These are phyloP conservation scores for Candolleomyces aberdarensis DNA, from an alignment of 768 basidiomycete species.

Conservation along the genomic window DNA sequence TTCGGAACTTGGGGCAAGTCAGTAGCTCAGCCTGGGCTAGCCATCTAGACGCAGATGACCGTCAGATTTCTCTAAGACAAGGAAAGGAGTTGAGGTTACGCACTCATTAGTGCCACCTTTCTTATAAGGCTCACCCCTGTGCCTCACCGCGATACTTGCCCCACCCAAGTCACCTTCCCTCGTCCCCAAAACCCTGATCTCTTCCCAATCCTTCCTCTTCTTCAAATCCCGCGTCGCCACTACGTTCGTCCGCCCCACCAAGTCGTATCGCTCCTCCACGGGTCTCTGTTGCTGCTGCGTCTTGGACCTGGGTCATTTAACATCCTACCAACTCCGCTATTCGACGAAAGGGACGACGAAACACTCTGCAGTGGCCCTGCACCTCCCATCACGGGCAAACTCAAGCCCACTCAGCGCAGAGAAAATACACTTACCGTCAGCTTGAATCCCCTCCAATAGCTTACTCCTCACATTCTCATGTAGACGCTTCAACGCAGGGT, in stretches of 20 bases:
- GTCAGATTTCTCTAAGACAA: neutral
- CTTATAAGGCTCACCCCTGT: conserved; percentile 5
- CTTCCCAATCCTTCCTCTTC: conserved; percentile 48
- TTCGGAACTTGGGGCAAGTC: conserved; percentile 57
- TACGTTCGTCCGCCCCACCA: conserved; percentile 33
- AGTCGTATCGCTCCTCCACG: conserved; percentile 20
- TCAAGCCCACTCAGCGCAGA: conserved; percentile 16
- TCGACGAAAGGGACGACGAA: conserved; percentile 25
- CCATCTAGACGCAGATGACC: conserved; percentile 38
- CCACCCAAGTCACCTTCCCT: conserved; percentile 13
- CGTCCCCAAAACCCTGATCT: conserved; percentile 36
- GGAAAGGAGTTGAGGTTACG: conserved; percentile 7
- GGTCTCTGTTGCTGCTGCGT: conserved; percentile 6
- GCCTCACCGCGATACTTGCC: neutral
- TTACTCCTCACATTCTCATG: conserved; percentile 64
- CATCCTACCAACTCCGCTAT: neutral
- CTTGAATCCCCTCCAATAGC: conserved; percentile 71
- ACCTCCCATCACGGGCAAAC: conserved; percentile 48
- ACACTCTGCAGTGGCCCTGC: conserved; percentile 31
- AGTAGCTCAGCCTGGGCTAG: conserved; percentile 82
- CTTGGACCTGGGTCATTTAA: no score
- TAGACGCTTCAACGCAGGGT: conserved; percentile 53
- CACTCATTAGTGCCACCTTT: conserved; percentile 30
- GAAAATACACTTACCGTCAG: conserved; percentile 73
- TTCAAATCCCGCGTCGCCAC: conserved; percentile 68